Evolutionary conservation across 352 stramenopile genomes (phyloP), one percentile per base, ranked within the genome.

Genomic region (Globisporangium viniferum): DNA sequence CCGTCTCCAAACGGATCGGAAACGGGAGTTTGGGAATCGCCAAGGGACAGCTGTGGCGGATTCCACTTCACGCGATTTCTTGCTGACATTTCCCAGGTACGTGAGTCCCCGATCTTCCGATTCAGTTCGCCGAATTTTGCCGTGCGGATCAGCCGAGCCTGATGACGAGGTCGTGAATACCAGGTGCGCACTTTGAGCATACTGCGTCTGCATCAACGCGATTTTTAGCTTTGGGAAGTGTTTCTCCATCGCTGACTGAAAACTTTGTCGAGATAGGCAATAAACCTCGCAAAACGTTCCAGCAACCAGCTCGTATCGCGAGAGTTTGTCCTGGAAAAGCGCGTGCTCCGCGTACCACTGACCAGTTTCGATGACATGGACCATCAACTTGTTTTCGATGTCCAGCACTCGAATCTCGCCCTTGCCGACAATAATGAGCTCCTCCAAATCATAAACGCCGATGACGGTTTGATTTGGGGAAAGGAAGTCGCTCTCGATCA

Each of bases 221-320:
- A 67, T 53, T 24, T 59, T 56, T 4, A 49, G 5, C 31, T 31
- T 44, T 3, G 29, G 53, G 44, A 78, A 75, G 31, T 73, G 68
- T 8, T 31, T 44, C n/a, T 46, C 31, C 27, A 73, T 57, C 0
- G 55, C 62, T 3, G 51, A 53, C 29, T 69, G 41, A 31, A 78
- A 75, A 9, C 18, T 64, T 54, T 59, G 66, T 18, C 53, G 54
- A 18, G 69, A 59, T 5, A 80, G 51, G 29, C 65, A 77, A 58
- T 68, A 80, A 0, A 80, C 54, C 24, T 80, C 68, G 29, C 71
- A 77, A 36, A 73, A 68, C 39, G 60, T 70, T 2, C 68, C 68
- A 2, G 71, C 71, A 6, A 78, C 51, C 18, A 80, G 48, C 29
- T 63, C 66, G 41, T 70, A 68, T 27, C 29, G 48, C 5, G 68